These are phyloP conservation scores for Cystobasidium tubakii DNA, from an alignment of 768 basidiomycete genomes.

Conservation along the genomic window DNA sequence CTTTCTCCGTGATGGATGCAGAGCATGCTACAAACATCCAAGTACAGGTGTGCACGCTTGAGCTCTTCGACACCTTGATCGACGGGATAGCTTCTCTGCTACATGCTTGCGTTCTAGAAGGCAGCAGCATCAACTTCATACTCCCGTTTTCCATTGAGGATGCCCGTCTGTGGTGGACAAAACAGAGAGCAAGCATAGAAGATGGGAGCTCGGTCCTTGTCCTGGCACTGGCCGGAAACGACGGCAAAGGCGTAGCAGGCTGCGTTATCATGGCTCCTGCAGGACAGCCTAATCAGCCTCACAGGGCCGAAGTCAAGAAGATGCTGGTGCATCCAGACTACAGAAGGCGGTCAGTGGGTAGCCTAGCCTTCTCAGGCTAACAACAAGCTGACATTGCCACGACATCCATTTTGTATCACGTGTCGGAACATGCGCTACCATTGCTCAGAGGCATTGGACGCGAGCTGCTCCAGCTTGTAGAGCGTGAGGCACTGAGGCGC, in stretches of 20 bases:
- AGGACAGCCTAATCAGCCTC: constrained; percentile 28
- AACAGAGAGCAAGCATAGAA: not conserved
- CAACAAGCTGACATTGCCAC: not conserved
- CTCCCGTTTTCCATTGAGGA: constrained; percentile 15
- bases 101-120: constrained; percentile 10
- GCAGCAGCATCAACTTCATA: constrained; percentile 24
- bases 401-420: not conserved
- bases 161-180: not conserved
- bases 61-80: not conserved
- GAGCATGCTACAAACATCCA: not conserved
- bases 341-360: constrained; percentile 1
- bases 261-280: constrained; percentile 9
- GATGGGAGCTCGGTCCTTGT: not conserved
- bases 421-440: not conserved
- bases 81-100: not conserved
- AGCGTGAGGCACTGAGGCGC: not conserved
- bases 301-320: constrained; percentile 19
- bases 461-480: not conserved
- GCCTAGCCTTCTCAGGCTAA: not conserved
- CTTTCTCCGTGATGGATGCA: not conserved
- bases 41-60: not conserved
- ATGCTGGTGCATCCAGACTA: constrained; percentile 31
- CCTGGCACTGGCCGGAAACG: not conserved
- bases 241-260: not conserved
- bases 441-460: not conserved